Evolutionary conservation across 2,329 filamentous ascomycete genomes (phyloP).

Genomic region (Aspergillaceae sp.): DNA sequence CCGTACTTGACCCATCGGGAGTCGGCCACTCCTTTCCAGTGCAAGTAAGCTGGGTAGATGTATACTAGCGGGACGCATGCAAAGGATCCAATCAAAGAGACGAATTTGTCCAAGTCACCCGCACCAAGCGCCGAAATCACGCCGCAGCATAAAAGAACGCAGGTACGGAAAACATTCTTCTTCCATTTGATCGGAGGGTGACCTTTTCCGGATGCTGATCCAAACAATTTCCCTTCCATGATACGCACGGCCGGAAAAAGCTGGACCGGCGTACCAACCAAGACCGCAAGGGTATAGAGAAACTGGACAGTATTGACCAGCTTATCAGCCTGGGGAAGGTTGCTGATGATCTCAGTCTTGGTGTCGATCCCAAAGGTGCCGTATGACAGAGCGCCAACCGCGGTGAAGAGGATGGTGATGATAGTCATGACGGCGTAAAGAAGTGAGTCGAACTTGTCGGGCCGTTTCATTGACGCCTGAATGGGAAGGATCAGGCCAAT

Average conservation of each 20-base stretch:
- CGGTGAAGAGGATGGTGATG: conserved; percentile 79
- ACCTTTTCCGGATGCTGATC: conserved; percentile 79
- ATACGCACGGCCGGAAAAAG: conserved; percentile 96
- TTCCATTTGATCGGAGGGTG: conserved; percentile 98
- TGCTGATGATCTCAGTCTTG: conserved; percentile 89
- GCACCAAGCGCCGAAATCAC: conserved; percentile 81
- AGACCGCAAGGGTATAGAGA: conserved; percentile 83
- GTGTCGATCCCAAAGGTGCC: conserved; percentile 88
- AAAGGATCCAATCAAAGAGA: conserved; percentile 88
- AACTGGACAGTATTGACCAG: conserved; percentile 92
- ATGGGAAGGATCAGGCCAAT: conserved; percentile 95
- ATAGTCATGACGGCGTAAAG: conserved; percentile 84
- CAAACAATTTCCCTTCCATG: conserved; percentile 83
- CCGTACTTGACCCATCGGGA: conserved; percentile 38
- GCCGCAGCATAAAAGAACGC: conserved; percentile 77
- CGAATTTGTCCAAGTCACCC: conserved; percentile 89
- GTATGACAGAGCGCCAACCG: conserved; percentile 85
- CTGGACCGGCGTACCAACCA: conserved; percentile 85
- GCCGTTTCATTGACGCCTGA: conserved; percentile 87
- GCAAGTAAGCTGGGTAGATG: conserved; percentile 77
- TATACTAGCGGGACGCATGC: conserved; percentile 93
- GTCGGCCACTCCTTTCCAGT: conserved; percentile 58
- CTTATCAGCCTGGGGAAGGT: conserved; percentile 85
- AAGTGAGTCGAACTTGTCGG: conserved; percentile 77
- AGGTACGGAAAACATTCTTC: conserved; percentile 91